Evolutionary conservation across 2,329 filamentous ascomycete genomes (phyloP).

Genomic region (Bipolaris oryzae): DNA sequence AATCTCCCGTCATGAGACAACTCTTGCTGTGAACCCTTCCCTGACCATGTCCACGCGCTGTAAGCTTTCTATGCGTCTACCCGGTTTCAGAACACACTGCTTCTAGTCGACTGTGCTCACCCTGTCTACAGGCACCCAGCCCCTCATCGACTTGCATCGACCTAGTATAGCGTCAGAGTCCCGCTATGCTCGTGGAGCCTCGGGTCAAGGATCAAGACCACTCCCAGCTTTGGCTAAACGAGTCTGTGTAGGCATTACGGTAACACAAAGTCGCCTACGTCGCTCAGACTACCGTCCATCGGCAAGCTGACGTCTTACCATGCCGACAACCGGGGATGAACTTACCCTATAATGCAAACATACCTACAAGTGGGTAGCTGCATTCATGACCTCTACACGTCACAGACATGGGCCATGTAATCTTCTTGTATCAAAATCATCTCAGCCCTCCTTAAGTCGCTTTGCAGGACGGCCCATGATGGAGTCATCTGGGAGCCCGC

Average conservation of each 20-base stretch:
- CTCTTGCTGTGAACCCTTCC: not conserved
- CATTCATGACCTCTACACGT: slow-evolving; percentile 4
- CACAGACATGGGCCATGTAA: not conserved
- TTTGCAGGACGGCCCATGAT: slow-evolving; percentile 64
- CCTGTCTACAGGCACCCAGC: not conserved
- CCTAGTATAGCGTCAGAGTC: slow-evolving; percentile 5
- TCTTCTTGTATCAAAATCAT: not conserved
- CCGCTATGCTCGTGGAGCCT: slow-evolving; percentile 7
- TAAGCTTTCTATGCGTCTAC: not conserved
- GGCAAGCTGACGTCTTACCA: not conserved
- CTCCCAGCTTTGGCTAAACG: slow-evolving; percentile 1
- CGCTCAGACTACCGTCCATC: slow-evolving; percentile 4
- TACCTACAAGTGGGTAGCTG: slow-evolving; percentile 11
- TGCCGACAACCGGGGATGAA: slow-evolving; percentile 7
- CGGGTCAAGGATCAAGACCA: not conserved
- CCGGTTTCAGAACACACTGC: not conserved
- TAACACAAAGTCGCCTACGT: slow-evolving; percentile 11
- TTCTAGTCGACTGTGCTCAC: not conserved
- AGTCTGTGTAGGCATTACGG: slow-evolving; percentile 5
- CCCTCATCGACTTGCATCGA: not conserved
- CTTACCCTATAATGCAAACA: slow-evolving; percentile 11
- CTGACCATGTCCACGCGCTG: not conserved
- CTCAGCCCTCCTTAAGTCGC: slow-evolving; percentile 57
- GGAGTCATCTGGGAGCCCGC: slow-evolving; percentile 80
- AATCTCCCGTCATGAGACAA: not conserved